Evolutionary conservation across 2,329 filamentous ascomycete species (phyloP).

Genomic region (Stachybotrys elegans): DNA sequence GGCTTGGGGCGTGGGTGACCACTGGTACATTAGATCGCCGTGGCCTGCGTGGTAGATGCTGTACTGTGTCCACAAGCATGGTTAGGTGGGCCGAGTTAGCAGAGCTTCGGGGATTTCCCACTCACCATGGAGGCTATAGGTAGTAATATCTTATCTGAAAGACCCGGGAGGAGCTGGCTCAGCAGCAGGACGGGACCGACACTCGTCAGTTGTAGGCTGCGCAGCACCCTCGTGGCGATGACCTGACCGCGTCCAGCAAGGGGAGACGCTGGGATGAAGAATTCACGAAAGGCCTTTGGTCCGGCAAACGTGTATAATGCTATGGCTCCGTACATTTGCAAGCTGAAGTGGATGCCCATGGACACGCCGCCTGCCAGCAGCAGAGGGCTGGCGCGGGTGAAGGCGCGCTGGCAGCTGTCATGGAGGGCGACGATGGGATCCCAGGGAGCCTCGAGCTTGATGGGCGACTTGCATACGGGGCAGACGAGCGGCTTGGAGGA

Average conservation of each 20-base stretch:
- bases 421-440: conserved; percentile 67
- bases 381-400: conserved; percentile 53
- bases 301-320: conserved; percentile 50
- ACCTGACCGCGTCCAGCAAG: conserved; percentile 26
- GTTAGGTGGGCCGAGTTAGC: neutral
- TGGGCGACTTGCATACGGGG: conserved; percentile 83
- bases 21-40: conserved; percentile 39
- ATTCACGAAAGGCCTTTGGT: conserved; percentile 35
- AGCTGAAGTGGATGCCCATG: conserved; percentile 44
- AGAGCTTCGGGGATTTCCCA: neutral
- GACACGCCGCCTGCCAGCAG: conserved; percentile 58
- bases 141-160: conserved; percentile 36
- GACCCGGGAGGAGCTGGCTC: conserved; percentile 35
- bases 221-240: conserved; percentile 22
- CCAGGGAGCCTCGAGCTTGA: conserved; percentile 68
- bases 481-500: conserved; percentile 66
- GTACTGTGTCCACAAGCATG: conserved; percentile 30
- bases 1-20: conserved; percentile 50
- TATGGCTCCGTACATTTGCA: conserved; percentile 48
- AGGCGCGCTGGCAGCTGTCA: conserved; percentile 49
- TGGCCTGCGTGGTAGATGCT: conserved; percentile 39
- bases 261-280: too few relatives aligned
- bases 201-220: conserved; percentile 33
- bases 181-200: conserved; percentile 42
- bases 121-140: conserved; percentile 34